phyloP scores from a whole-genome alignment of 176 grass and related monocot species.

The Hsuehochloa calcarea region DNA sequence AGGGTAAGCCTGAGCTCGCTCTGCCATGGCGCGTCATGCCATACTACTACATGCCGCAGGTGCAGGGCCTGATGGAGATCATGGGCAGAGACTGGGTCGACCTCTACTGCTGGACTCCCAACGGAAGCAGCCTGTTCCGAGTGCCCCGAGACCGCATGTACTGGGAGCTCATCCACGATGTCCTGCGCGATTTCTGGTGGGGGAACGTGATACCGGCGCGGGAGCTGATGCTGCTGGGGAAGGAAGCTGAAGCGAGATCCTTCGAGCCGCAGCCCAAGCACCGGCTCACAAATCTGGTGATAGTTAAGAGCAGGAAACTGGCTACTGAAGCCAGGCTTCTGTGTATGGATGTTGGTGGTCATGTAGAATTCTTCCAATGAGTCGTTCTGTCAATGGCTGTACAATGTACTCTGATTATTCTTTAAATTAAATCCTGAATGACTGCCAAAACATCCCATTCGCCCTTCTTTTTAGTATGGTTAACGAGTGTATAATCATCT shows the following conservation, averaged over 20 bases:
- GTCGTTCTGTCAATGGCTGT: constrained; percentile 9
- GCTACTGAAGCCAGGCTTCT: constrained; percentile 71
- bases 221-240: constrained; percentile 55
- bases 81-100: constrained; percentile 95
- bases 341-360: constrained; percentile 87
- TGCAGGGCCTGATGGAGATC: constrained; percentile 98
- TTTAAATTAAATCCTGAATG: constrained; percentile 33
- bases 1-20: constrained; percentile 88
- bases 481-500: not conserved
- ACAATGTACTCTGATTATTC: constrained; percentile 43
- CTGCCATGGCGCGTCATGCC: constrained; percentile 82
- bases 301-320: constrained; percentile 70
- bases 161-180: constrained; percentile 76
- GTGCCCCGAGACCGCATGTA: constrained; percentile 68
- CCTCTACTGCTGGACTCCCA: constrained; percentile 96
- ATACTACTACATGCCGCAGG: constrained; percentile 96
- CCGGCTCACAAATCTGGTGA: constrained; percentile 62
- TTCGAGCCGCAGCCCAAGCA: constrained; percentile 76
- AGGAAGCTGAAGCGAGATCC: constrained; percentile 56
- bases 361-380: constrained; percentile 94
- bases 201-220: constrained; percentile 74
- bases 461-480: not conserved
- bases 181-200: constrained; percentile 92
- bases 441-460: not conserved
- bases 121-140: constrained; percentile 73